phyloP scores from a whole-genome alignment of 306 rosid genomes.

The Cucurbita argyrosperma region DNA sequence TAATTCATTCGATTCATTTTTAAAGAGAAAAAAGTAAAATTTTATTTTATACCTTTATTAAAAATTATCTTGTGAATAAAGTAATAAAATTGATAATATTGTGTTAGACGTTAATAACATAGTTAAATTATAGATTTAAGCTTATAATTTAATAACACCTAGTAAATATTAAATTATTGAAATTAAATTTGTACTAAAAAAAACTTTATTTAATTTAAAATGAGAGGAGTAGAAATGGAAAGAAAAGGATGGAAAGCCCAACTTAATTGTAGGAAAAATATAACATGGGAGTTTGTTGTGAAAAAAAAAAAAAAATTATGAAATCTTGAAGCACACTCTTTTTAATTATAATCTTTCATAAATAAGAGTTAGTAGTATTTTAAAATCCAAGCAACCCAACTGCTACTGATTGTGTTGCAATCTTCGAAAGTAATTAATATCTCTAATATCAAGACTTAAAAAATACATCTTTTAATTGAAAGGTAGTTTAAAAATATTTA shows the following conservation, averaged over 20 bases:
- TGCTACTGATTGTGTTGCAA: background rate
- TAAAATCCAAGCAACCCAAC: constrained; percentile 29
- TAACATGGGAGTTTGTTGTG: background rate
- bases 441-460: background rate
- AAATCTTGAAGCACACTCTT: constrained; percentile 13
- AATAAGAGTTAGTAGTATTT: constrained; percentile 8
- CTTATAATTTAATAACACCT: too few relatives aligned
- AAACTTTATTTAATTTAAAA: background rate
- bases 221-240: background rate
- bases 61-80: too few relatives aligned
- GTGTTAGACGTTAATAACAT: too few relatives aligned
- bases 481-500: too few relatives aligned
- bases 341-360: background rate
- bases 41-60: too few relatives aligned
- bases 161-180: too few relatives aligned
- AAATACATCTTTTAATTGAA: too few relatives aligned
- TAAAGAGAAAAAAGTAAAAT: too few relatives aligned
- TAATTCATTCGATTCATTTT: too few relatives aligned
- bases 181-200: background rate
- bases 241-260: background rate
- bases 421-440: background rate
- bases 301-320: constrained; percentile 3
- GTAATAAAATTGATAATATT: too few relatives aligned
- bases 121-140: too few relatives aligned
- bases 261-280: background rate